Base-by-base conservation (phyloP, 2,329 filamentous ascomycete genomes). In the Purpureocillium lavendulum region DNA sequence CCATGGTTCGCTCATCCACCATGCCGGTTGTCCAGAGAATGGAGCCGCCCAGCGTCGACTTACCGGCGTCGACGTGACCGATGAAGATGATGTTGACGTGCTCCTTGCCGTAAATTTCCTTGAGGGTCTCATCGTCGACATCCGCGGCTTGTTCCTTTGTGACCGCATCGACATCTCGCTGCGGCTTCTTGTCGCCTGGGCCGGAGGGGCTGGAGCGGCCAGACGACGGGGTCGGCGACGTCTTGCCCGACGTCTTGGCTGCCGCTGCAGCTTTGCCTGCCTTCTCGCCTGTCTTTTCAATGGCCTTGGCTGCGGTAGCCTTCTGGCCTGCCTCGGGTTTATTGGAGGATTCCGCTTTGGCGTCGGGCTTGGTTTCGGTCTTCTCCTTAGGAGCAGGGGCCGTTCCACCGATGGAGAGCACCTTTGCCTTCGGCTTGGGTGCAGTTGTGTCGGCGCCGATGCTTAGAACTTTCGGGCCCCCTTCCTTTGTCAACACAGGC, bases 1-100 rank as follows among this genome's bases (percentile, higher is more conserved):
- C 92, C 73, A 98, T 79, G 29, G 92, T 98, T 60, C 92, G 80
- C 66, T 98, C 88, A 57, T 98, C 94, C n/a, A 98, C 92, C 92
- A 97, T 98, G 44, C 92, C 92, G 5, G 90, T 96, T 38, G 80
- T 80, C 61, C 92, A 95, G 12, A 98, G 73, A 47, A 98, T 94
- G 38, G 86, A 86, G 37, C 92, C 92, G 58, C 92, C 92, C 6
- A 98, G 74, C 3, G 92, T 98, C 30, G 88, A 96, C 70, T 98
- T 98, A 53, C 92, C 92, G 38, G 92, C 92, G 69, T 98, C 92
- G 54, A 98, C 94, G 73, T 98, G 92, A 38, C 92, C 90, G 57
- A 97, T 84, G 67, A 97, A 96, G 49, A 97, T 95, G 52, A 98
- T 84, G 66, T 98, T 98, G 55, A 98, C 69, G 52, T 82, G 78